phyloP scores from a whole-genome alignment of 2,329 filamentous ascomycete species.

The Aureobasidium subglaciale region DNA sequence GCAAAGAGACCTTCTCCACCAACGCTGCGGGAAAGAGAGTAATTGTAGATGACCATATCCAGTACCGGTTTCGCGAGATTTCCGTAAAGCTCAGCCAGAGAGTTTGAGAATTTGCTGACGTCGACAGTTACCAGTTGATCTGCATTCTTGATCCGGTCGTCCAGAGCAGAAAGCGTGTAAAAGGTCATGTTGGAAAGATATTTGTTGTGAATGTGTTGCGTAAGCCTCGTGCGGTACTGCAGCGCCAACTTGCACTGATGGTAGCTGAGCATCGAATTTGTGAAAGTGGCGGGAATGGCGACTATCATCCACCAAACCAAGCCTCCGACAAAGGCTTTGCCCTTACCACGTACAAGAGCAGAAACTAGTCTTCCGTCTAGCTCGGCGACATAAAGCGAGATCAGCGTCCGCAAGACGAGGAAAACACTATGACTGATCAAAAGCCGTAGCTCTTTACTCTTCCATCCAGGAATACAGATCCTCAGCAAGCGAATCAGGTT shows the following conservation, averaged over 20 bases:
- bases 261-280: slow-evolving; percentile 97
- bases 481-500: slow-evolving; percentile 69
- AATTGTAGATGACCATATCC: slow-evolving; percentile 96
- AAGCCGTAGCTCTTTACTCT: slow-evolving; percentile 78
- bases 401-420: slow-evolving; percentile 78
- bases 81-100: slow-evolving; percentile 87
- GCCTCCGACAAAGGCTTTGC: slow-evolving; percentile 78
- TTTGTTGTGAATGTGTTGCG: slow-evolving; percentile 89
- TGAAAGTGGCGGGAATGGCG: slow-evolving; percentile 91
- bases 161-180: slow-evolving; percentile 88
- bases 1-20: slow-evolving; percentile 92
- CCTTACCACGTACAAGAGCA: slow-evolving; percentile 82
- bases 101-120: slow-evolving; percentile 93
- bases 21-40: slow-evolving; percentile 87
- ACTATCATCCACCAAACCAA: slow-evolving; percentile 99
- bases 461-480: slow-evolving; percentile 87
- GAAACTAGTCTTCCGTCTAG: slow-evolving; percentile 92
- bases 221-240: slow-evolving; percentile 86
- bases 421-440: slow-evolving; percentile 90
- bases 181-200: slow-evolving; percentile 98
- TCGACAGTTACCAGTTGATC: slow-evolving; percentile 97
- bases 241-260: slow-evolving; percentile 93
- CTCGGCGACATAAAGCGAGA: slow-evolving; percentile 92
- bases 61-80: slow-evolving; percentile 91
- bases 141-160: slow-evolving; percentile 97